Percentiles rank a stretch among this genome's conserved stretches.
Evolutionary conservation across 2,329 filamentous ascomycete genomes (phyloP).

Genomic region (Calonectria montana): DNA sequence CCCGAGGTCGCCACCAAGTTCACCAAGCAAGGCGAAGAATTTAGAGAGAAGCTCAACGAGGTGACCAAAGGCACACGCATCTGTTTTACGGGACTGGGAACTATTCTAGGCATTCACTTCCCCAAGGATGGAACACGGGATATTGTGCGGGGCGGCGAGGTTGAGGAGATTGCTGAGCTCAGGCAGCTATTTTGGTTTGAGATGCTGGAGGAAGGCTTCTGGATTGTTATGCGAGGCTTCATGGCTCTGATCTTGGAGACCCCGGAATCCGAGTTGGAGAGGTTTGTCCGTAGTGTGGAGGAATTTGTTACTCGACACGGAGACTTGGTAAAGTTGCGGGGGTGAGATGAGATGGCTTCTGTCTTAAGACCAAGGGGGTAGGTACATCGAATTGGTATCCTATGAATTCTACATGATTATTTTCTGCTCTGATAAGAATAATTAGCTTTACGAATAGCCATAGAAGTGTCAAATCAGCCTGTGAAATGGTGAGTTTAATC

Average conservation of each 20-base stretch:
- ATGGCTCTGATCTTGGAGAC: constrained; percentile 55
- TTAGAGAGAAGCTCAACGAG: constrained; percentile 45
- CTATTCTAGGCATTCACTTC: constrained; percentile 52
- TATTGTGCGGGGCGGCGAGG: constrained; percentile 43
- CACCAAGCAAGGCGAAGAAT: constrained; percentile 45
- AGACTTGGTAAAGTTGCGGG: constrained; percentile 28
- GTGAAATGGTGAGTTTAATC: background rate
- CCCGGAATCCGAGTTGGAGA: constrained; percentile 52
- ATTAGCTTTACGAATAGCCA: background rate
- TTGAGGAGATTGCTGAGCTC: constrained; percentile 47
- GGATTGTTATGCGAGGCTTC: constrained; percentile 54
- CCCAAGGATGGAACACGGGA: constrained; percentile 42
- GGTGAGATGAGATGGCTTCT: background rate
- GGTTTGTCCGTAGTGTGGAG: constrained; percentile 52
- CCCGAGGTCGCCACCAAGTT: constrained; percentile 45
- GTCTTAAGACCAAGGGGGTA: background rate
- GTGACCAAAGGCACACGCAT: constrained; percentile 50
- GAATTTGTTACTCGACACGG: constrained; percentile 47
- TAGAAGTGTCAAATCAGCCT: background rate
- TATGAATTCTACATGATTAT: background rate
- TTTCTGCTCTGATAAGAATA: background rate
- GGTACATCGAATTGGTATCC: background rate
- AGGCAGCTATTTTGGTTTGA: constrained; percentile 59
- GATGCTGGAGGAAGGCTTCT: constrained; percentile 58
- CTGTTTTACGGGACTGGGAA: constrained; percentile 52